Percentiles rank a stretch among this genome's conserved stretches.
Evolutionary conservation across 768 basidiomycete species (phyloP).

Genomic region (Suillus plorans): DNA sequence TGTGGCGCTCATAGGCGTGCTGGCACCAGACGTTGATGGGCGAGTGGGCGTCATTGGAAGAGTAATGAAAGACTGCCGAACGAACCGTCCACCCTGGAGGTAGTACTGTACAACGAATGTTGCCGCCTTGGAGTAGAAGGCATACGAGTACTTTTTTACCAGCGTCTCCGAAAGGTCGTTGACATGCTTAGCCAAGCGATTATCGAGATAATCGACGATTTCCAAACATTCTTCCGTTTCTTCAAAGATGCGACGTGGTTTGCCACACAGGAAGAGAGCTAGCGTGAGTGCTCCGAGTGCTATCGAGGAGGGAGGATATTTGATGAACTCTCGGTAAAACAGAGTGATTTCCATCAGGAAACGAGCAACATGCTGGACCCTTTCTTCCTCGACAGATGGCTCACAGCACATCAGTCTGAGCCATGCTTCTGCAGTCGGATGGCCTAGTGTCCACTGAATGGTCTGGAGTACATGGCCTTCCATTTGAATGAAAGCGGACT

Average conservation of each 20-base stretch:
- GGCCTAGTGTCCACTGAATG: constrained; percentile 94
- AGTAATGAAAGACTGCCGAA: constrained; percentile 42
- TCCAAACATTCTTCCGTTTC: constrained; percentile 83
- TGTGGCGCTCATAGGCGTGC: constrained; percentile 74
- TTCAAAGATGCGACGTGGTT: constrained; percentile 74
- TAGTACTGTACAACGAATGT: constrained; percentile 93
- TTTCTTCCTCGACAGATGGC: constrained; percentile 75
- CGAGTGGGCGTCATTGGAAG: constrained; percentile 65
- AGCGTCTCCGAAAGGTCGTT: constrained; percentile 94
- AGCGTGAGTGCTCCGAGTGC: constrained; percentile 89
- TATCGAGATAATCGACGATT: constrained; percentile 85
- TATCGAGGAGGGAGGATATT: constrained; percentile 80
- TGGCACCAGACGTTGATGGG: constrained; percentile 47
- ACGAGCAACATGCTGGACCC: constrained; percentile 92
- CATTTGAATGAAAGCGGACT: constrained; percentile 98
- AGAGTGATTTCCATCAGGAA: constrained; percentile 99
- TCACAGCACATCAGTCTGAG: constrained; percentile 80
- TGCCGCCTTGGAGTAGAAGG: constrained; percentile 95
- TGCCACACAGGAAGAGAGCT: constrained; percentile 84
- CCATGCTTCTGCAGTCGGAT: constrained; percentile 98
- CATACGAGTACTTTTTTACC: constrained; percentile 96
- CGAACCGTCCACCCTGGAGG: constrained; percentile 80
- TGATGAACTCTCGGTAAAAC: constrained; percentile 94
- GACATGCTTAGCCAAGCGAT: constrained; percentile 81
- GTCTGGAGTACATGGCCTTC: constrained; percentile 96